phyloP scores from a whole-genome alignment of 164 flowering plant genomes.

The Kalanchoe fedtschenkoi region DNA sequence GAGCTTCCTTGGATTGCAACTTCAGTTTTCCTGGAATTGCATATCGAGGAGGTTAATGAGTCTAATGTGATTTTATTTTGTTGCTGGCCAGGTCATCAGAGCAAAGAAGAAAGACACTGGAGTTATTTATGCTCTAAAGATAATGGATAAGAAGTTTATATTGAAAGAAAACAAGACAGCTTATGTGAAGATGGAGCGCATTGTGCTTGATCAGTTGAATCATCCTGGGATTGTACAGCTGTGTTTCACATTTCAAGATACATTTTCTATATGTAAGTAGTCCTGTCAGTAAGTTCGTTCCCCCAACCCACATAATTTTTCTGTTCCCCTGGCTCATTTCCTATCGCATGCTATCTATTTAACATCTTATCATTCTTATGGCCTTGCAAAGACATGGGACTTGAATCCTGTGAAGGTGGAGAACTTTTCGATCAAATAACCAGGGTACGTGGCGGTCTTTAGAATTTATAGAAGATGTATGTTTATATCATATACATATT shows the following conservation, averaged over 20 bases:
- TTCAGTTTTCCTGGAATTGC: too few species aligned
- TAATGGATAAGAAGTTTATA: constrained; percentile 98
- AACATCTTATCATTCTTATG: constrained; percentile 15
- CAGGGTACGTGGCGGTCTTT: constrained; percentile 55
- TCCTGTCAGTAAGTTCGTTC: constrained; percentile 11
- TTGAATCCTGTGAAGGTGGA: constrained; percentile 99
- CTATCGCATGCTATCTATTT: neutral
- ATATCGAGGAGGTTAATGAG: too few species aligned
- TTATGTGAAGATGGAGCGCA: constrained; percentile 92
- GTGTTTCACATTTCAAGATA: constrained; percentile 89
- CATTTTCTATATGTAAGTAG: constrained; percentile 77
- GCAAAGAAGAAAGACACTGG: constrained; percentile 95
- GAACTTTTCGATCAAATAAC: constrained; percentile 98
- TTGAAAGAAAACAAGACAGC: constrained; percentile 96
- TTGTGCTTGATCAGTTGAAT: constrained; percentile 94
- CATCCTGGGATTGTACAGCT: constrained; percentile 88
- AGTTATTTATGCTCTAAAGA: constrained; percentile 87
- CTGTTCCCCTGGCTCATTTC: neutral
- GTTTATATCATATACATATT: neutral
- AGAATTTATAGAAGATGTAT: neutral
- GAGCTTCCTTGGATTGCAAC: too few species aligned
- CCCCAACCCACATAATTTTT: neutral
- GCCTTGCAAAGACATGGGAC: constrained; percentile 80
- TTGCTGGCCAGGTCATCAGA: constrained; percentile 63
- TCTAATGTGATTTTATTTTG: neutral